A percentile compares a stretch with the other conserved stretches of the same genome.
Conservation (phyloP, 495 filamentous ascomycete species). For the Aspergillus biplanus region DNA sequence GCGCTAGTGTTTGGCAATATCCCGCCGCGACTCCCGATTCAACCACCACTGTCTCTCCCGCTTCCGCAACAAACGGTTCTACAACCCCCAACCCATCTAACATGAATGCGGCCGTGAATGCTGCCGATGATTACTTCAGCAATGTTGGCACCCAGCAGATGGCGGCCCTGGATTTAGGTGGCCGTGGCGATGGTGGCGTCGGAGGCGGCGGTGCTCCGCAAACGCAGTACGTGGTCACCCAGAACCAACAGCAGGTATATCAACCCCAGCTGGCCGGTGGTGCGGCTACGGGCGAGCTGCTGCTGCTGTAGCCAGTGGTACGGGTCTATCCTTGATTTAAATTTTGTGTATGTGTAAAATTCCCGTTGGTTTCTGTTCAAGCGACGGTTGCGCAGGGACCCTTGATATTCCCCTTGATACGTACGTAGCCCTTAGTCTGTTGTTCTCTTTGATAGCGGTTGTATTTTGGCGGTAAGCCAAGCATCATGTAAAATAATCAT, state of each 20-base stretch:
- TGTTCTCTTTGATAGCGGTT: not conserved
- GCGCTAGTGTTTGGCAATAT: conserved; percentile 36
- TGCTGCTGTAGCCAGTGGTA: conserved; percentile 41
- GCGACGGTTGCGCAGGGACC: conserved; percentile 13
- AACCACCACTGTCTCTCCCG: conserved; percentile 20
- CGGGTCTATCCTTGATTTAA: not conserved
- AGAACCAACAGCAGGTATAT: conserved; percentile 57
- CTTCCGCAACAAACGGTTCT: conserved; percentile 31
- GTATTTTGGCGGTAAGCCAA: not conserved
- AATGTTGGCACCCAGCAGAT: conserved; percentile 71
- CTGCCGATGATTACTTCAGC: conserved; percentile 86
- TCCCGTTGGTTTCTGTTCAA: conserved; percentile 10
- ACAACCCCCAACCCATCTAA: conserved; percentile 33
- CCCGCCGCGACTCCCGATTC: conserved; percentile 22
- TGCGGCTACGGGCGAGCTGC: conserved; percentile 53
- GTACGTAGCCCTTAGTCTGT: not conserved
- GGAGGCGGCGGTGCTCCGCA: conserved; percentile 44
- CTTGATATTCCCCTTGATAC: conserved; percentile 24
- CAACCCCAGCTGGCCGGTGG: conserved; percentile 54
- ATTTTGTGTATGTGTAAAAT: conserved; percentile 31
- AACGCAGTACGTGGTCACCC: conserved; percentile 57
- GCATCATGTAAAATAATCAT: conserved; percentile 5
- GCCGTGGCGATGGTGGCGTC: conserved; percentile 43
- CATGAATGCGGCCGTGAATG: conserved; percentile 71
- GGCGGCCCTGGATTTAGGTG: conserved; percentile 65